These are phyloP conservation scores for Tetratostichococcus sp. DNA, from an alignment of 139 green algal species.

Conservation along the genomic window DNA sequence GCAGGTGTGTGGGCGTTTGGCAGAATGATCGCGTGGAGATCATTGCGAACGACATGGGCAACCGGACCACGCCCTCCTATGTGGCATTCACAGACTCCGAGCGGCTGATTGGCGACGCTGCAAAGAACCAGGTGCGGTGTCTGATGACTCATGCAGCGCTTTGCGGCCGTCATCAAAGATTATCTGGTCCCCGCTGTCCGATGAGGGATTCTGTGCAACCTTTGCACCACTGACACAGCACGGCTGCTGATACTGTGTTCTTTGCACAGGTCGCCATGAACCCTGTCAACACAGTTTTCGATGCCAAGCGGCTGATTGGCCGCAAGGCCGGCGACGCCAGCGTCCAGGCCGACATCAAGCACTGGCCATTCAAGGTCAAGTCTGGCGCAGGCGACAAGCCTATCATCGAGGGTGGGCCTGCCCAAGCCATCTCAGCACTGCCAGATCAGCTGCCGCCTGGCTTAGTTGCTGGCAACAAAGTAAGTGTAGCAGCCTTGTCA, in stretches of 20 bases:
- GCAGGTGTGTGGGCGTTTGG: constrained; percentile 70
- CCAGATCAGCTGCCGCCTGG: too few species aligned
- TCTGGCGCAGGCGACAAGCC: constrained; percentile 80
- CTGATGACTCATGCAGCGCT: not conserved
- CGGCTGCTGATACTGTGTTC: too few species aligned
- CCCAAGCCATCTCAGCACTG: too few species aligned
- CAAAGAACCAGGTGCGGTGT: constrained; percentile 93
- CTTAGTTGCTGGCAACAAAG: too few species aligned
- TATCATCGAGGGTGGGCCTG: constrained; percentile 61
- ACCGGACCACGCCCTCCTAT: constrained; percentile 92
- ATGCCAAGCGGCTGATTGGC: constrained; percentile 97
- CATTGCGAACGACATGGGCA: constrained; percentile 83
- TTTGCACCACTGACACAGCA: too few species aligned
- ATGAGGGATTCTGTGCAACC: too few species aligned
- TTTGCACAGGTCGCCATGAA: constrained; percentile 69
- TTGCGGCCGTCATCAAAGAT: not conserved
- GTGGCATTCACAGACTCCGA: constrained; percentile 97
- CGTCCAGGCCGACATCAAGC: constrained; percentile 90
- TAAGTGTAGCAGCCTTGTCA: too few species aligned
- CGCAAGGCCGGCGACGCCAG: constrained; percentile 77
- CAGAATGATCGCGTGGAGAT: constrained; percentile 86
- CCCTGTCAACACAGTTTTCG: constrained; percentile 95
- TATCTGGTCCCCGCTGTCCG: too few species aligned
- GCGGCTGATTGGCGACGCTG: constrained; percentile 91
- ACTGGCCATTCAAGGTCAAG: constrained; percentile 83